phyloP scores from a whole-genome alignment of 352 stramenopile species.

The Bremia lactucae region DNA sequence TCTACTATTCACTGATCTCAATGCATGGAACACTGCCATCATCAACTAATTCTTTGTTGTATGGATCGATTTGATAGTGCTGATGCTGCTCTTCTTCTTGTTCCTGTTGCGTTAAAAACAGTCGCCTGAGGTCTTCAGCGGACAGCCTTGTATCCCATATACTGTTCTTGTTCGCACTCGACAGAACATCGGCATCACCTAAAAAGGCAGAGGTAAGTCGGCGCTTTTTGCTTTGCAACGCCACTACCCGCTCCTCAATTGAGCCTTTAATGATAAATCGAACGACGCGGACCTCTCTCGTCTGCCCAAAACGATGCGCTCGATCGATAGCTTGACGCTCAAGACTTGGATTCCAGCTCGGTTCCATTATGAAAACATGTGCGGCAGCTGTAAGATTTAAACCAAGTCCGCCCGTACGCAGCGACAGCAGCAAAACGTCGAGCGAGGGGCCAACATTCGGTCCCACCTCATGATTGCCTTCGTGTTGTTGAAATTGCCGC shows the following conservation, averaged over 20 bases:
- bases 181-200: slow-evolving; percentile 26
- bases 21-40: slow-evolving; percentile 23
- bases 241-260: slow-evolving; percentile 86
- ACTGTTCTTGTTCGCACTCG: slow-evolving; percentile 14
- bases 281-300: slow-evolving; percentile 56
- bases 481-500: slow-evolving; percentile 44
- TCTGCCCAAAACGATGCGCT: slow-evolving; percentile 82
- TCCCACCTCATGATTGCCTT: slow-evolving; percentile 6
- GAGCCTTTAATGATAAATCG: slow-evolving; percentile 81
- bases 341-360: slow-evolving; percentile 87
- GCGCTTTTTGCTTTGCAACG: slow-evolving; percentile 82
- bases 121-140: slow-evolving; percentile 29
- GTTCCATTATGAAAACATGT: slow-evolving; percentile 91
- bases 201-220: slow-evolving; percentile 69
- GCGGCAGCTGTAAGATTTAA: slow-evolving; percentile 89
- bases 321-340: slow-evolving; percentile 86
- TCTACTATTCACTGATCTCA: slow-evolving; percentile 20
- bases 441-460: slow-evolving; percentile 20
- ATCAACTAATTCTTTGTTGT: slow-evolving; percentile 3
- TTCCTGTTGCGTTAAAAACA: slow-evolving; percentile 39
- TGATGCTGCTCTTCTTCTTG: slow-evolving; percentile 9
- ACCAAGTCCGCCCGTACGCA: slow-evolving; percentile 82
- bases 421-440: slow-evolving; percentile 80
- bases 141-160: slow-evolving; percentile 24
- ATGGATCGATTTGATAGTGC: neutral